phyloP scores from a whole-genome alignment of 2,329 filamentous ascomycete genomes.

The Colletotrichum sp. region DNA sequence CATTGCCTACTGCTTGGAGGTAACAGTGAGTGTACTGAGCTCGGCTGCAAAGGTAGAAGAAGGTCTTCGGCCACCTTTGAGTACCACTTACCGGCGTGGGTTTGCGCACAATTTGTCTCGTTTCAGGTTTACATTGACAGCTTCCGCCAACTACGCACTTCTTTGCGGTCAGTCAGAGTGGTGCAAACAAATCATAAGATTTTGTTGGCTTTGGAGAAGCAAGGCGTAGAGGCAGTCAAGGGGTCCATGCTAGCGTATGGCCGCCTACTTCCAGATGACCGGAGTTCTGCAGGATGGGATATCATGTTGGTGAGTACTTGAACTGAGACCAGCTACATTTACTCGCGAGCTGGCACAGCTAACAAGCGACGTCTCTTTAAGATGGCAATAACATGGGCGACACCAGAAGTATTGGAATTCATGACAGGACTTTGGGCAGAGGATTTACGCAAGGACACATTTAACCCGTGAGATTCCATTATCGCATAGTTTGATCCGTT shows the following conservation, averaged over 20 bases:
- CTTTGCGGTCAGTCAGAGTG: not conserved
- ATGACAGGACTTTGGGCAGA: not conserved
- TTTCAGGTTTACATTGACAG: not conserved
- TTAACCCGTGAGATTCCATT: not conserved
- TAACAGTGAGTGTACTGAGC: not conserved
- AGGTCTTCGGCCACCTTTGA: not conserved
- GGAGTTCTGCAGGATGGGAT: accelerated
- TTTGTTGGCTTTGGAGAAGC: accelerated
- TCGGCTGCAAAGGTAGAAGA: not conserved
- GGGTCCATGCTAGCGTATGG: not conserved
- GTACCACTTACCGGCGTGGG: not conserved
- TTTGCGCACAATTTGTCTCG: not conserved
- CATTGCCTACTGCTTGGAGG: accelerated
- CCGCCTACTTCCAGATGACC: not conserved
- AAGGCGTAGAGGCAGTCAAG: accelerated
- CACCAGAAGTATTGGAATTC: too few species aligned
- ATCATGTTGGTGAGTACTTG: not conserved
- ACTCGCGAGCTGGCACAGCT: not conserved
- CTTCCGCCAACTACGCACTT: not conserved
- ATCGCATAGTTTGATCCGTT: too few species aligned
- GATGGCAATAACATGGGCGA: too few species aligned
- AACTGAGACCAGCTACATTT: not conserved
- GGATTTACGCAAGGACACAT: not conserved
- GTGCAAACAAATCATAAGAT: accelerated
- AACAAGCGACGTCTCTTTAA: not conserved